Conservation (phyloP, 805 yeast species). For the Cyberlindnera euphorbiae region DNA sequence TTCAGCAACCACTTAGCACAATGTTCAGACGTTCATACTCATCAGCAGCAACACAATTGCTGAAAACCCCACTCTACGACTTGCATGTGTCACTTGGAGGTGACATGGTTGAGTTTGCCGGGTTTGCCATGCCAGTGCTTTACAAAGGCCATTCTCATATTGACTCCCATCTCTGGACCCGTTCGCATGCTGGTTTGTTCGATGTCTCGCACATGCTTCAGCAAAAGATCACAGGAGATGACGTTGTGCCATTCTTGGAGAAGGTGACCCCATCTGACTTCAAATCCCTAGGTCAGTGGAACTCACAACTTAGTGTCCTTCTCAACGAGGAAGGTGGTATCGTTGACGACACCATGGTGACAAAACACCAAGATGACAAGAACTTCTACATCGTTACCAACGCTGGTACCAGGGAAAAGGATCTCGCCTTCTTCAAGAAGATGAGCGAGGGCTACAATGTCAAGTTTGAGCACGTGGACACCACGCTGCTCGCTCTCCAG, state of each 20-base stretch:
- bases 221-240: constrained; percentile 70
- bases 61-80: constrained; percentile 74
- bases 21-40: constrained; percentile 24
- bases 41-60: constrained; percentile 19
- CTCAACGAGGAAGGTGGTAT: constrained; percentile 75
- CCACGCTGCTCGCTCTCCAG: constrained; percentile 83
- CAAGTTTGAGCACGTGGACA: constrained; percentile 48
- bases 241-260: constrained; percentile 64
- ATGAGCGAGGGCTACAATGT: constrained; percentile 39
- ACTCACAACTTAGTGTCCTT: constrained; percentile 73
- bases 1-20: not conserved
- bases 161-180: constrained; percentile 93
- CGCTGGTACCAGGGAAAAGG: constrained; percentile 91
- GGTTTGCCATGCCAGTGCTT: constrained; percentile 91
- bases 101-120: constrained; percentile 93
- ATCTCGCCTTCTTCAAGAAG: constrained; percentile 53
- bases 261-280: constrained; percentile 87
- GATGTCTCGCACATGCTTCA: constrained; percentile 98
- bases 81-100: constrained; percentile 77
- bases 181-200: constrained; percentile 81
- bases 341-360: constrained; percentile 90
- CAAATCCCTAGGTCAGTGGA: constrained; percentile 45
- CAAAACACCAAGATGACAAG: constrained; percentile 63
- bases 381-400: constrained; percentile 85
- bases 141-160: constrained; percentile 83